phyloP scores from a whole-genome alignment of 208 protist genomes.

The Angomonas ambiguus region DNA sequence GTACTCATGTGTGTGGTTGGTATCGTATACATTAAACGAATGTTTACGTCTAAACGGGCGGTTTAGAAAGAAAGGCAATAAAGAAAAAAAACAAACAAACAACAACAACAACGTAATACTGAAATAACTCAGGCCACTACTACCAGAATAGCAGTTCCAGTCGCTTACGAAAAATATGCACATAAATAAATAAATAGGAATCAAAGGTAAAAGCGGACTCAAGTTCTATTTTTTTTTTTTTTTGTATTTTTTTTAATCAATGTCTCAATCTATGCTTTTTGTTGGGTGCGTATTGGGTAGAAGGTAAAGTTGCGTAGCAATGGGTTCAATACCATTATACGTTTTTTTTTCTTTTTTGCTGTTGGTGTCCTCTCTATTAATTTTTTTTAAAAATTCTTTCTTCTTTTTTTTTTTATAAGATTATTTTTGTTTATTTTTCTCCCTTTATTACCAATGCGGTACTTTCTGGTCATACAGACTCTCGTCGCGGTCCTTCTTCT shows the following conservation, averaged over 20 bases:
- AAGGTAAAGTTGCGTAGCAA: not conserved
- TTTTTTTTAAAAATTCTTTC: slow-evolving; percentile 2
- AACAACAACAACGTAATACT: slow-evolving; percentile 3
- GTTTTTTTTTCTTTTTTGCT: slow-evolving; percentile 5
- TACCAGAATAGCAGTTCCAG: no score
- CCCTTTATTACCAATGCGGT: no score
- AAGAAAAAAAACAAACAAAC: not conserved
- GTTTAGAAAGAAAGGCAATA: slow-evolving; percentile 33
- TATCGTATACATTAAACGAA: slow-evolving; percentile 63
- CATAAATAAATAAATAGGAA: slow-evolving; percentile 3
- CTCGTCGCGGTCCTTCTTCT: not conserved
- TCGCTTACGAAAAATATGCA: not conserved
- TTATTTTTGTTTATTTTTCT: not conserved
- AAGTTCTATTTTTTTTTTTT: no score
- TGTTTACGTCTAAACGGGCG: slow-evolving; percentile 74
- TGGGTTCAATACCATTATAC: slow-evolving; percentile 8
- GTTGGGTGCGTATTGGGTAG: not conserved
- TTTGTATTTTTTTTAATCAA: no score
- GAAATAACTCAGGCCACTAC: slow-evolving; percentile 1
- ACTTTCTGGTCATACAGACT: not conserved
- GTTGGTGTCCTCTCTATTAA: slow-evolving; percentile 1
- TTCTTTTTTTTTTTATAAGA: not conserved
- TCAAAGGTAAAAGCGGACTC: no score
- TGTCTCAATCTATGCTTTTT: not conserved
- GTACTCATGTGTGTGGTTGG: slow-evolving; percentile 62